A percentile compares a stretch with the other conserved stretches of the same genome.
These are phyloP conservation scores for Clitopilus passeckerianus DNA, from an alignment of 768 basidiomycete species.

Conservation along the genomic window DNA sequence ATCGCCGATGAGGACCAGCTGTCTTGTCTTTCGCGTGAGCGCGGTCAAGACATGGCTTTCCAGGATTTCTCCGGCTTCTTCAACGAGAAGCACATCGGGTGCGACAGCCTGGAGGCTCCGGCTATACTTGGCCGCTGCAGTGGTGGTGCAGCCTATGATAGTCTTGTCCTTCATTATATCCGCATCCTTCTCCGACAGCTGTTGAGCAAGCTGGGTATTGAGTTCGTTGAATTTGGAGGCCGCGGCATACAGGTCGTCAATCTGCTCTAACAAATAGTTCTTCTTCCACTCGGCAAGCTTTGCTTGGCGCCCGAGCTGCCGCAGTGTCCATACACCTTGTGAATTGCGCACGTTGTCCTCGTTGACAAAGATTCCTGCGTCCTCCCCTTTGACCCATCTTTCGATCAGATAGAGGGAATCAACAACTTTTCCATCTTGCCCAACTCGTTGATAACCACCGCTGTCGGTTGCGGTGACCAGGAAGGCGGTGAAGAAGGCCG, in stretches of 20 bases:
- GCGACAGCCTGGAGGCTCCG: conserved; percentile 37
- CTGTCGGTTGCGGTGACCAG: conserved; percentile 24
- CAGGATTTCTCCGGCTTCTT: conserved; percentile 71
- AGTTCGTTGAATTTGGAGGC: conserved; percentile 33
- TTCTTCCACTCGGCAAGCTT: conserved; percentile 26
- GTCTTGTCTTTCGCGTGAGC: conserved; percentile 36
- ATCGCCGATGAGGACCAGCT: conserved; percentile 67
- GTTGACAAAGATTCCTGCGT: conserved; percentile 37
- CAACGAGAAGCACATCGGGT: conserved; percentile 56
- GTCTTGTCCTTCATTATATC: conserved; percentile 38
- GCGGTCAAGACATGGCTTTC: conserved; percentile 65
- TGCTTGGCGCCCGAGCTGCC: conserved; percentile 15
- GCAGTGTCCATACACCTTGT: conserved; percentile 31
- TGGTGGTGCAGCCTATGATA: conserved; percentile 67
- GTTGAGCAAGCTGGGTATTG: conserved; percentile 29
- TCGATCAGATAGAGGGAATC: conserved; percentile 34
- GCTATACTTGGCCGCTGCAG: conserved; percentile 59
- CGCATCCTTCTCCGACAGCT: conserved; percentile 26
- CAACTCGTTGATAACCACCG: conserved; percentile 44
- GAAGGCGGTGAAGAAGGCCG: conserved; percentile 42
- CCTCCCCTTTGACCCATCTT: conserved; percentile 39
- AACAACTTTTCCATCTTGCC: conserved; percentile 29
- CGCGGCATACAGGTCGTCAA: conserved; percentile 25
- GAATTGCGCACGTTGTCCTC: conserved; percentile 15
- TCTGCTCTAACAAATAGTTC: conserved; percentile 26